phyloP scores from a whole-genome alignment of 2,329 filamentous ascomycete genomes.

The Xylariaceae sp. region DNA sequence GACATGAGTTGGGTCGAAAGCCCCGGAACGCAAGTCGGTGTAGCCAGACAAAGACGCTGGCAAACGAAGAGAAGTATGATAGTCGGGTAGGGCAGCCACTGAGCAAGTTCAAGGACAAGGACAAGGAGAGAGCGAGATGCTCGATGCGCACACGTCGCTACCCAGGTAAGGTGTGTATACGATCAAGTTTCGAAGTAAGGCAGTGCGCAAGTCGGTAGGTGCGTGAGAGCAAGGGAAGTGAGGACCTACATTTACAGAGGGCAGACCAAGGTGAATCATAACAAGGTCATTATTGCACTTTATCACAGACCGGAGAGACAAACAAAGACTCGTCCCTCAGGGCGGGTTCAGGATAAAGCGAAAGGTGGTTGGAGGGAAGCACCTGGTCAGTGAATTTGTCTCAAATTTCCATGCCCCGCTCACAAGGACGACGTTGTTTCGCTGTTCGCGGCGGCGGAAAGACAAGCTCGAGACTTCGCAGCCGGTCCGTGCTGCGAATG shows the following conservation, averaged over 20 bases:
- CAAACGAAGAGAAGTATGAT: background rate
- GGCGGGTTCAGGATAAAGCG: background rate
- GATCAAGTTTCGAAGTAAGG: slow-evolving; percentile 3
- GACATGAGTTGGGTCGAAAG: slow-evolving; percentile 2
- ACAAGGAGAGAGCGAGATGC: background rate
- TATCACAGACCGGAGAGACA: slow-evolving; percentile 2
- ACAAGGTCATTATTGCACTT: slow-evolving; percentile 17
- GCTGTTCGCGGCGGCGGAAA: too few relatives aligned
- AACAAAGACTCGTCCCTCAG: background rate
- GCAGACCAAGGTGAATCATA: slow-evolving; percentile 17
- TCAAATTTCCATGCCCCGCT: slow-evolving; percentile 2
- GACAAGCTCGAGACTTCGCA: background rate
- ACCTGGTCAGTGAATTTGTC: slow-evolving; percentile 2
- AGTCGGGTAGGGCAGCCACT: background rate
- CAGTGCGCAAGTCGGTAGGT: slow-evolving; percentile 1
- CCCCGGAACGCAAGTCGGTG: too few relatives aligned
- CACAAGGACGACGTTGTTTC: background rate
- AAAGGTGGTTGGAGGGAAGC: background rate
- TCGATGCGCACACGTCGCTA: background rate
- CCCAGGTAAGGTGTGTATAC: background rate
- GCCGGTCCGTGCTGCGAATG: slow-evolving; percentile 1
- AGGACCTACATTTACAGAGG: slow-evolving; percentile 16
- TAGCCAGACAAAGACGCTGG: background rate
- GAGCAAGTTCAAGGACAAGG: background rate
- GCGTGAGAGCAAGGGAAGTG: slow-evolving; percentile 5